These are phyloP conservation scores for Tuber melanosporum DNA, from an alignment of 495 filamentous ascomycete species.

Conservation along the genomic window DNA sequence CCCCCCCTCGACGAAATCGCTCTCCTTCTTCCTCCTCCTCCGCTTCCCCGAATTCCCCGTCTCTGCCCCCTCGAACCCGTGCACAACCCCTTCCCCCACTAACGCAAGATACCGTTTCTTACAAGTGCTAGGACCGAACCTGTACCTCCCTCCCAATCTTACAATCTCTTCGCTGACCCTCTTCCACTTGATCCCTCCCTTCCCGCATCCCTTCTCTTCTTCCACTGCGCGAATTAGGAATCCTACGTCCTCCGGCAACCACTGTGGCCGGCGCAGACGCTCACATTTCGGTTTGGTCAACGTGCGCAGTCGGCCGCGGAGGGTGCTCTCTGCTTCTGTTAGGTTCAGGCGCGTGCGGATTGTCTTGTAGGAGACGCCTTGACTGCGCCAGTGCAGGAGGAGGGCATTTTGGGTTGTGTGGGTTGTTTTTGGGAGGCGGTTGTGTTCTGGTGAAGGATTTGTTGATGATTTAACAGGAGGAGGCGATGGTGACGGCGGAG, in stretches of 20 bases:
- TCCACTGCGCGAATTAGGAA: not conserved
- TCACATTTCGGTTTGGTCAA: constrained; percentile 70
- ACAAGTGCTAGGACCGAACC: constrained; percentile 79
- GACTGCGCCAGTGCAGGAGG: constrained; percentile 56
- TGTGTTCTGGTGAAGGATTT: not conserved
- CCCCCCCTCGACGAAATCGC: not conserved
- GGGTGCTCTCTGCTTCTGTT: constrained; percentile 75
- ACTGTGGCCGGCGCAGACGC: constrained; percentile 70
- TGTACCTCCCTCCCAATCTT: constrained; percentile 66
- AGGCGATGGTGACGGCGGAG: not conserved
- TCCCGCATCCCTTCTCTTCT: not conserved
- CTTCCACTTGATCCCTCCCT: constrained; percentile 63
- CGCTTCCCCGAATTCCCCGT: not conserved
- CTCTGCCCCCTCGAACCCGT: not conserved
- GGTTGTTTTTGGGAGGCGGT: not conserved
- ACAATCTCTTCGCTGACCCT: constrained; percentile 66
- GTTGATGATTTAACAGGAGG: not conserved
- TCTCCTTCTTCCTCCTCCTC: not conserved
- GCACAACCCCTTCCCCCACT: constrained; percentile 19
- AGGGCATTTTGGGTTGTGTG: constrained; percentile 48
- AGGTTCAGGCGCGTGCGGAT: constrained; percentile 63
- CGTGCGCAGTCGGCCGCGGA: constrained; percentile 71
- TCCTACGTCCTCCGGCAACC: constrained; percentile 66
- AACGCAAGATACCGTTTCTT: constrained; percentile 72
- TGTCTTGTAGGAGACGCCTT: constrained; percentile 71